A percentile compares a stretch with the other conserved stretches of the same genome.
These are phyloP conservation scores for Curvularia spicifera DNA, from an alignment of 2,329 filamentous ascomycete genomes.

Conservation along the genomic window DNA sequence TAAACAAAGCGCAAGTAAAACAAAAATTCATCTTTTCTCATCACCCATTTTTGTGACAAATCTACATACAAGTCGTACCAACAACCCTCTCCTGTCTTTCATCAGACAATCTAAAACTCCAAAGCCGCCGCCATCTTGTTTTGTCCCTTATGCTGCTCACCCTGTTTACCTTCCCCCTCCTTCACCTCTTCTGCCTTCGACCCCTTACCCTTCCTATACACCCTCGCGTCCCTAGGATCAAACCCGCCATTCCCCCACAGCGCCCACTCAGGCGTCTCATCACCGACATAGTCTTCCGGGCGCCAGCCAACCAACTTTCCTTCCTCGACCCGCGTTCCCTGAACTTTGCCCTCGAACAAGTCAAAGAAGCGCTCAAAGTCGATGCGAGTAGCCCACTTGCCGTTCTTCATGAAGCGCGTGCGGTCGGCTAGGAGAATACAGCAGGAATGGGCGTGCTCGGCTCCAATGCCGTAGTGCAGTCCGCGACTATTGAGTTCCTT, in stretches of 20 bases:
- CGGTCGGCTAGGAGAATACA: constrained; percentile 82
- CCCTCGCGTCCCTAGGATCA: constrained; percentile 85
- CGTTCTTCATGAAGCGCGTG: constrained; percentile 75
- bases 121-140: constrained; percentile 7
- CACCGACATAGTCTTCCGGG: constrained; percentile 89
- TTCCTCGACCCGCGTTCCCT: constrained; percentile 54
- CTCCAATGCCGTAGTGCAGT: constrained; percentile 85
- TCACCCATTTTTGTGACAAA: background rate
- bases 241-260: constrained; percentile 94
- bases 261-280: constrained; percentile 89
- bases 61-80: background rate
- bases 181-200: constrained; percentile 34
- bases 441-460: constrained; percentile 94
- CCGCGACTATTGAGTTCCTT: constrained; percentile 71
- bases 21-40: background rate
- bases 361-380: constrained; percentile 90
- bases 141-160: constrained; percentile 18
- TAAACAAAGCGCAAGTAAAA: background rate
- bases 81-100: background rate
- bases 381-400: constrained; percentile 89
- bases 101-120: constrained; percentile 17
- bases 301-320: constrained; percentile 65
- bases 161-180: constrained; percentile 17
- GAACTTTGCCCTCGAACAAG: constrained; percentile 68
- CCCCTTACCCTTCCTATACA: constrained; percentile 82